These are phyloP conservation scores for Graphiopsis chlorocephala DNA, from an alignment of 2,329 filamentous ascomycete genomes.

Conservation along the genomic window DNA sequence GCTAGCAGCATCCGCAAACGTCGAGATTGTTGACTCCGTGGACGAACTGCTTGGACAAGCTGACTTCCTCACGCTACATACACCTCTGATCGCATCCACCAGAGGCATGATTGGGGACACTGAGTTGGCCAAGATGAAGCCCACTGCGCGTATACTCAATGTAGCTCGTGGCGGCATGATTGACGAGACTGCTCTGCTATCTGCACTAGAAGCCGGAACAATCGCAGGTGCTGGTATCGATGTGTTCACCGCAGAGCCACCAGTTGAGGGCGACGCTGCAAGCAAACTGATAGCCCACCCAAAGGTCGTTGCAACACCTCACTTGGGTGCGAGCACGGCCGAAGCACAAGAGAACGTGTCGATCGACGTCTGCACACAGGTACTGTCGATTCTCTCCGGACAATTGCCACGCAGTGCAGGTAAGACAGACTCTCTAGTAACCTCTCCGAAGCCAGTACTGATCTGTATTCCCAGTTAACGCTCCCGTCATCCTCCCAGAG, in stretches of 20 bases:
- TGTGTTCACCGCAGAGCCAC: slow-evolving; percentile 75
- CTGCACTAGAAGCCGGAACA: slow-evolving; percentile 66
- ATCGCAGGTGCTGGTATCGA: slow-evolving; percentile 77
- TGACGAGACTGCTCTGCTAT: slow-evolving; percentile 70
- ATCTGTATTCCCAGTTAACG: slow-evolving; percentile 64
- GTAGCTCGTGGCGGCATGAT: slow-evolving; percentile 75
- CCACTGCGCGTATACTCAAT: slow-evolving; percentile 70
- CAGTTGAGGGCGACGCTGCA: slow-evolving; percentile 57
- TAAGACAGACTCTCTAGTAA: not conserved
- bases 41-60: slow-evolving; percentile 59
- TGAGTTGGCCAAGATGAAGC: slow-evolving; percentile 70
- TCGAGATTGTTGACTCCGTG: slow-evolving; percentile 40
- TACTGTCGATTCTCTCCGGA: slow-evolving; percentile 68
- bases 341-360: slow-evolving; percentile 84
- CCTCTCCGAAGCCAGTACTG: not conserved
- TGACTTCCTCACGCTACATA: slow-evolving; percentile 80
- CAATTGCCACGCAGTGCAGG: slow-evolving; percentile 60
- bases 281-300: slow-evolving; percentile 64
- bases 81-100: slow-evolving; percentile 73
- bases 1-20: slow-evolving; percentile 66
- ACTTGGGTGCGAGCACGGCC: slow-evolving; percentile 74
- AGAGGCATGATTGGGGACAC: slow-evolving; percentile 67
- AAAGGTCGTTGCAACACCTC: slow-evolving; percentile 73
- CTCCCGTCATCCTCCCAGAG: slow-evolving; percentile 75
- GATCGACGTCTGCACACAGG: slow-evolving; percentile 78